phyloP scores from a whole-genome alignment of 805 yeast species.

The Hanseniaspora clermontiae region DNA sequence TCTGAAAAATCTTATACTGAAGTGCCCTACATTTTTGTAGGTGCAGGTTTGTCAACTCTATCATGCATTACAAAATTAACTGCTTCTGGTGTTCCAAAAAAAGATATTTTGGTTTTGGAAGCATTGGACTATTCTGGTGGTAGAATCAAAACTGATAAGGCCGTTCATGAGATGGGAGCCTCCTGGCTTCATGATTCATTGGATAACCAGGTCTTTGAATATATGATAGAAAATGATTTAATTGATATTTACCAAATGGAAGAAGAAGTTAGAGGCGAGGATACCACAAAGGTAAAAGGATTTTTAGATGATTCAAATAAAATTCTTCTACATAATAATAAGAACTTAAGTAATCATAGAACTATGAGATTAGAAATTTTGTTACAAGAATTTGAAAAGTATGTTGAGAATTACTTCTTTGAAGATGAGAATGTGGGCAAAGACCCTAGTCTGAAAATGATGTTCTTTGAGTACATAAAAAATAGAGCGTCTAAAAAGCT shows the following conservation, averaged over 20 bases:
- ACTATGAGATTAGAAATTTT: slow-evolving; percentile 32
- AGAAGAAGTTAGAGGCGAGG: background rate
- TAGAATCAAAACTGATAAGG: slow-evolving; percentile 30
- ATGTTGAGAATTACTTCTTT: slow-evolving; percentile 43
- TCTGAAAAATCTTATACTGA: background rate
- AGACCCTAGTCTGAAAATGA: slow-evolving; percentile 40
- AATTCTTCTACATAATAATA: slow-evolving; percentile 13
- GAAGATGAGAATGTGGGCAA: slow-evolving; percentile 32
- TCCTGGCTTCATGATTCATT: slow-evolving; percentile 84
- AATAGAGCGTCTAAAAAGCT: slow-evolving; percentile 37
- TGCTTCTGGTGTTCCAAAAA: background rate
- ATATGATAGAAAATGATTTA: slow-evolving; percentile 1
- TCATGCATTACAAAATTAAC: slow-evolving; percentile 51
- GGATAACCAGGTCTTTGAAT: slow-evolving; percentile 32
- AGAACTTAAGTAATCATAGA: slow-evolving; percentile 22
- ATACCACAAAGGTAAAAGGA: slow-evolving; percentile 2
- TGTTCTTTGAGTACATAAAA: slow-evolving; percentile 35
- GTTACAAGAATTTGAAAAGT: slow-evolving; percentile 45
- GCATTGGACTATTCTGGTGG: slow-evolving; percentile 62
- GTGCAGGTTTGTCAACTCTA: slow-evolving; percentile 77
- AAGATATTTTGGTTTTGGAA: slow-evolving; percentile 36
- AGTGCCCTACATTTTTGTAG: slow-evolving; percentile 37
- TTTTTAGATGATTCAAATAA: slow-evolving; percentile 12
- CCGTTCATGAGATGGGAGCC: slow-evolving; percentile 63
- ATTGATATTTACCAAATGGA: slow-evolving; percentile 18